phyloP scores from a whole-genome alignment of 2,329 filamentous ascomycete species.

The Diaporthe citriasiana region DNA sequence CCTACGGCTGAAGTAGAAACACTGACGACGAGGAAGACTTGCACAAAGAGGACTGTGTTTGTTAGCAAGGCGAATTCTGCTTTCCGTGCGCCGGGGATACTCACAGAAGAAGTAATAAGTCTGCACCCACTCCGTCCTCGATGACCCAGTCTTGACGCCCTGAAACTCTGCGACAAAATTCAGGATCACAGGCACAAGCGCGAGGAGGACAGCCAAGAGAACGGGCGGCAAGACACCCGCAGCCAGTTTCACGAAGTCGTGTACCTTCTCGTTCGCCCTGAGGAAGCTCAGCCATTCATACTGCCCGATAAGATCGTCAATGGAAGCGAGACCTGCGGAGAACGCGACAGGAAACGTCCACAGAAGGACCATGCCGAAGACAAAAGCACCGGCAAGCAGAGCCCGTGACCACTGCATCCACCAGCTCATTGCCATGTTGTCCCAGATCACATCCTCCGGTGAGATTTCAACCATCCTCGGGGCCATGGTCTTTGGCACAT shows the following conservation, averaged over 20 bases:
- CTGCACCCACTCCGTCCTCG: slow-evolving; percentile 87
- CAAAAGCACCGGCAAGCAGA: slow-evolving; percentile 73
- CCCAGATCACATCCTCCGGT: slow-evolving; percentile 93
- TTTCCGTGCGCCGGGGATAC: background rate
- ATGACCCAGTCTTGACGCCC: slow-evolving; percentile 86
- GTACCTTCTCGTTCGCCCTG: slow-evolving; percentile 67
- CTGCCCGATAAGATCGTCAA: slow-evolving; percentile 76
- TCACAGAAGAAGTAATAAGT: slow-evolving; percentile 86
- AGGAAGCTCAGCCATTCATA: slow-evolving; percentile 82
- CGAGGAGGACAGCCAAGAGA: slow-evolving; percentile 81
- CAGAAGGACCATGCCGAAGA: slow-evolving; percentile 83
- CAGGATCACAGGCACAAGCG: slow-evolving; percentile 85
- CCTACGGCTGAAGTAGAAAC: slow-evolving; percentile 80
- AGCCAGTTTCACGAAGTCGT: slow-evolving; percentile 74
- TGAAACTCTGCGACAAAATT: slow-evolving; percentile 79
- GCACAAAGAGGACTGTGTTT: slow-evolving; percentile 72
- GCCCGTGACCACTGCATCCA: slow-evolving; percentile 88
- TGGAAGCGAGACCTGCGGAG: slow-evolving; percentile 84
- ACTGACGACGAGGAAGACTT: slow-evolving; percentile 93
- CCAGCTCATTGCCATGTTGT: slow-evolving; percentile 96
- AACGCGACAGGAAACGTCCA: slow-evolving; percentile 95
- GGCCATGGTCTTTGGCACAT: slow-evolving; percentile 93
- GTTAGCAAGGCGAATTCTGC: background rate
- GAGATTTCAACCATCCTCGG: slow-evolving; percentile 94
- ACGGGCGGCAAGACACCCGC: slow-evolving; percentile 89